Evolutionary conservation across 495 filamentous ascomycete species (phyloP), one percentile per base, ranked within the genome.

Genomic region (Penicillium lagena): DNA sequence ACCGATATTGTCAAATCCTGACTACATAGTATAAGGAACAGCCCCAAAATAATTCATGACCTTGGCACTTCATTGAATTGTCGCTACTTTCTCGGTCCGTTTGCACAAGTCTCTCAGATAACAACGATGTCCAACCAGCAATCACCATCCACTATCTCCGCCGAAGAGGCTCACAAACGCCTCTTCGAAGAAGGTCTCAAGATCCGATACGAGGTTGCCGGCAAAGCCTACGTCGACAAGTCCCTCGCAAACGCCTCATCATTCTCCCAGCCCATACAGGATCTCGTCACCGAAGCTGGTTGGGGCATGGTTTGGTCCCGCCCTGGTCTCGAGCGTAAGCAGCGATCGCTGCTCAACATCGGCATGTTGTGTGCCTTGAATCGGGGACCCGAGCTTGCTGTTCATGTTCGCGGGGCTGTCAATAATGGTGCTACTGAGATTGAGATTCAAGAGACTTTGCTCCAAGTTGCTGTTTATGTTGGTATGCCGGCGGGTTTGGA

Each of bases 401-500:
- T 69, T 7, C 77, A 81, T 52, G 62, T 73, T 1, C 59, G 76
- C n/a, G 77, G 77, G 0, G 77, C 77, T 1, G 54, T 76, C 37
- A 70, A 68, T 40, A 81, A 81, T 46, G 76, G 78, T 6, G 50
- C 75, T 12, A 66, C 59, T 1, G 72, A 75, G 45, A 30, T 71
- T 22, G 77, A 82, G 56, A 76, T 82, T 34, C 46, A 72, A 13
- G 78, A 80, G 63, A 68, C 74, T 11, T 61, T 79, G 15, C 52
- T 78, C 41, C 75, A 81, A 43, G 70, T 70, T 13, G 68, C 70
- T 6, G 68, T 64, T 15, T 81, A 80, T 52, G 78, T 75, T 51
- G 78, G 78, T 10, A 59, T 77, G 13, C 78, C 78, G 9, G 76
- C 76, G 9, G 76, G 75, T n/a, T 62, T 79, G 35, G 73, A 82